Evolutionary conservation across 2,329 filamentous ascomycete species (phyloP), one percentile per base, ranked within the genome.

Genomic region (Pyrenophora teres): DNA sequence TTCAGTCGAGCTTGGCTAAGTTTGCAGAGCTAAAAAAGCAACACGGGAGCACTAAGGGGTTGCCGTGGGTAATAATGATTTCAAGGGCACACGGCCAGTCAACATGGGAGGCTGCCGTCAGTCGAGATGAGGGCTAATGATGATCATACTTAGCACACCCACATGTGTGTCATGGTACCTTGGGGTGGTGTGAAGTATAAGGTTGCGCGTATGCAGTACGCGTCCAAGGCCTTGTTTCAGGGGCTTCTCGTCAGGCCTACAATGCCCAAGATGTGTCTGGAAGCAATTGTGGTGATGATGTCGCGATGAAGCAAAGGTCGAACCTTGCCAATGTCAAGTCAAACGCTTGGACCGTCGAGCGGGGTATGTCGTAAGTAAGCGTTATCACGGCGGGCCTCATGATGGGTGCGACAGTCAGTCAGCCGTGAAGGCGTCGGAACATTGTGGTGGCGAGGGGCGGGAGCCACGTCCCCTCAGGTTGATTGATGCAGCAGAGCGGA

Each of bases 371-470:
- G 21, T 50, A 40, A 40, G 40, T 38, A 40, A 59, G 61, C 56
- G 56, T 56, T 52, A 60, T 60, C 61, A 57, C 60, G 49, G 55
- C 53, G 41, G 39, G 59, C 46, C 45, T 54, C 55, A 57, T 56
- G 45, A 50, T 58, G 51, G 39, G 56, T 60, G 61, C 54, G 46
- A 63, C 54, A 48, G 44, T 36, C 23, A 48, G 44, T 36, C 51
- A 44, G 42, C 46, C 46, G 52, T 53, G 46, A 46, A 42, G 27
- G 42, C 52, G 45, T 45, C 40, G 32, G 33, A 36, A 52, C 53
- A 50, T 47, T 52, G 50, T 59, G 54, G 54, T 50, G 31, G 53
- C 53, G 40, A 49, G 42, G 50, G 47, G 44, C 16, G 25, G 41
- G 32, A 33, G 16, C 23, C 27, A 31, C 46, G 44, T 27, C 55